phyloP scores from a whole-genome alignment of 345 rosid genomes.

The Hypericum perforatum region DNA sequence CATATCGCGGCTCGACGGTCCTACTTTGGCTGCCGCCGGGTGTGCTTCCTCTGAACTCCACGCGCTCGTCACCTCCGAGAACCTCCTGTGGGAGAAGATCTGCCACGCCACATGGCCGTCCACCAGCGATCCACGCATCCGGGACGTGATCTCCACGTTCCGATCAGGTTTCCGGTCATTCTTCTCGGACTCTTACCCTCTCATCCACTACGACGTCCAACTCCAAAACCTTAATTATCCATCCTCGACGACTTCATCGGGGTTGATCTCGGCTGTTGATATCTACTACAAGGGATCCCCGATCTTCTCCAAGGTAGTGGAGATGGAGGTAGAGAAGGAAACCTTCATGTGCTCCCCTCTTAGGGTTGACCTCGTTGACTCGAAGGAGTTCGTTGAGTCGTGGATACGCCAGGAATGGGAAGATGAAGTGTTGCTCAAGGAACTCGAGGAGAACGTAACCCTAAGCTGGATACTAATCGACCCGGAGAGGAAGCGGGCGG shows the following conservation, averaged over 20 bases:
- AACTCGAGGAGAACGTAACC: slow-evolving; percentile 40
- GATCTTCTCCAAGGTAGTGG: slow-evolving; percentile 41
- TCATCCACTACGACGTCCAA: slow-evolving; percentile 13
- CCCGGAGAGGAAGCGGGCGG: slow-evolving; percentile 43
- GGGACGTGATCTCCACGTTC: slow-evolving; percentile 36
- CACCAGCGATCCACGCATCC: slow-evolving; percentile 23
- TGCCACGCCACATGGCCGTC: slow-evolving; percentile 65
- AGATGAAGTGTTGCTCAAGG: slow-evolving; percentile 32
- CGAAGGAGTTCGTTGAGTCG: slow-evolving; percentile 35
- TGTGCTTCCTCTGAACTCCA: slow-evolving; percentile 38
- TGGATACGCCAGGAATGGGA: slow-evolving; percentile 10
- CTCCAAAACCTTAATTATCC: background rate
- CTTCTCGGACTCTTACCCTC: slow-evolving; percentile 53
- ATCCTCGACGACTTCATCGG: slow-evolving; percentile 4
- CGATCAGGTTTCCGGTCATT: slow-evolving; percentile 48
- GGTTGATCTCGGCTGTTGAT: slow-evolving; percentile 69
- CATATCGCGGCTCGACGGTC: slow-evolving; percentile 66
- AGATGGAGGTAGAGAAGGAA: slow-evolving; percentile 29
- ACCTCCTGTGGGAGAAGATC: slow-evolving; percentile 37
- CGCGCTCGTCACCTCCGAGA: slow-evolving; percentile 33
- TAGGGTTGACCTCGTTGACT: slow-evolving; percentile 49
- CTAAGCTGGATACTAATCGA: slow-evolving; percentile 68
- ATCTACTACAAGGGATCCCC: slow-evolving; percentile 31
- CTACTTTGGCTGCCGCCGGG: slow-evolving; percentile 42
- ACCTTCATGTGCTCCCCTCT: slow-evolving; percentile 60